A percentile compares a stretch with the other conserved stretches of the same genome.
These are phyloP conservation scores for Penicillium bialowiezense DNA, from an alignment of 495 filamentous ascomycete genomes.

Conservation along the genomic window DNA sequence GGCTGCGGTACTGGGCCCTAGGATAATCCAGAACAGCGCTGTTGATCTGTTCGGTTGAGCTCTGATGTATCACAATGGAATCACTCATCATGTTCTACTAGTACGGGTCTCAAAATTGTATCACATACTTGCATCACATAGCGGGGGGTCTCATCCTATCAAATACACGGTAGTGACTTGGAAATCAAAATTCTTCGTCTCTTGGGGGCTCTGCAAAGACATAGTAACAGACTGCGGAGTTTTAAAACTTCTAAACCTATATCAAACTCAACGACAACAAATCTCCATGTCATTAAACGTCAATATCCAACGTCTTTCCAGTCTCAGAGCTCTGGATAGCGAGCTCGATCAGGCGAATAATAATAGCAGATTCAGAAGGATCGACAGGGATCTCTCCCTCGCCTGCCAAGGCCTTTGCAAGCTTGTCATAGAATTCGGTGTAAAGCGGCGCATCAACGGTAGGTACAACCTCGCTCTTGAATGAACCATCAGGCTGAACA, in stretches of 20 bases:
- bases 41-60: constrained; percentile 43
- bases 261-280: no score
- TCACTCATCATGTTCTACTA: no score
- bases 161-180: no score
- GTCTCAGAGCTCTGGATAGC: background rate
- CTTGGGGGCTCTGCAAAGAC: no score
- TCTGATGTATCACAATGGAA: no score
- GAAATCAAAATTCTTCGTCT: no score
- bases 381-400: background rate
- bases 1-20: constrained; percentile 71
- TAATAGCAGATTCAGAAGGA: background rate
- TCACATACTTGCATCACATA: no score
- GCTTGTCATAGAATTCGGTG: background rate
- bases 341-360: background rate
- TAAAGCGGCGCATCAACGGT: background rate
- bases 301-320: background rate
- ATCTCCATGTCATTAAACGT: background rate
- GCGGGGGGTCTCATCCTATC: no score
- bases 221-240: no score
- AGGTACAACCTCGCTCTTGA: background rate
- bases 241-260: no score
- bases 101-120: no score
- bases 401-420: background rate
- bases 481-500: background rate
- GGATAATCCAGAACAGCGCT: constrained; percentile 53